Evolutionary conservation across 2,329 filamentous ascomycete genomes (phyloP), one percentile per base, ranked within the genome.

Genomic region (Dothistroma septosporum): DNA sequence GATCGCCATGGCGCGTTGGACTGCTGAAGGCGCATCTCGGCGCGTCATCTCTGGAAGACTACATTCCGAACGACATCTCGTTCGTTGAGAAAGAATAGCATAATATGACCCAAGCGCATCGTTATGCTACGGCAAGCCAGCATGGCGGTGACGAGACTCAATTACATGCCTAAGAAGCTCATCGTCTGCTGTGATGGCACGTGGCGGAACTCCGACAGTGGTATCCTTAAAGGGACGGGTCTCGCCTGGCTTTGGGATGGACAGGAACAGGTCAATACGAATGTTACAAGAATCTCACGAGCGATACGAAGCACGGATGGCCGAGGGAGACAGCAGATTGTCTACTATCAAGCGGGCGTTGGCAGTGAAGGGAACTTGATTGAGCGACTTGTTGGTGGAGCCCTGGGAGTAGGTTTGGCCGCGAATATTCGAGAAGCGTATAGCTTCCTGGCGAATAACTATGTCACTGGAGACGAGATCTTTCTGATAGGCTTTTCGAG

Each of bases 371-470:
- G 72, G n/a, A 71, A 72, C 14, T 52, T 73, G 0, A 70, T 64
- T 8, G 67, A 68, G 44, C 68, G 72, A 11, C 37, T 74, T 9
- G 55, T 70, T 33, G 72, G 72, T 31, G 73, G 73, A 16, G 71
- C 69, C 1, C 66, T 70, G 10, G 71, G 72, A 28, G 53, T 69
- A 6, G 75, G 75, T 4, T 61, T 77, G 6, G 67, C 66, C 14
- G 73, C 72, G 59, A 74, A 87, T 58, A 80, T 87, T 58, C 80
- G 83, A 8, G 85, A 87, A 69, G 82, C 84, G 1, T 88, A 88
- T 68, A 78, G 80, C 4, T 87, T 86, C 68, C 74, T 87, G 1
- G 85, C 83, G 58, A 80, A 83, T 66, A 87, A 87, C 72, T 87
- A 86, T 67, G 60, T 68, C 10, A 59, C 67, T 53, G 67, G 70